A percentile compares a stretch with the other conserved stretches of the same genome.
phyloP scores from a whole-genome alignment of 148 eudicot species.

The Amaranthus palmeri region DNA sequence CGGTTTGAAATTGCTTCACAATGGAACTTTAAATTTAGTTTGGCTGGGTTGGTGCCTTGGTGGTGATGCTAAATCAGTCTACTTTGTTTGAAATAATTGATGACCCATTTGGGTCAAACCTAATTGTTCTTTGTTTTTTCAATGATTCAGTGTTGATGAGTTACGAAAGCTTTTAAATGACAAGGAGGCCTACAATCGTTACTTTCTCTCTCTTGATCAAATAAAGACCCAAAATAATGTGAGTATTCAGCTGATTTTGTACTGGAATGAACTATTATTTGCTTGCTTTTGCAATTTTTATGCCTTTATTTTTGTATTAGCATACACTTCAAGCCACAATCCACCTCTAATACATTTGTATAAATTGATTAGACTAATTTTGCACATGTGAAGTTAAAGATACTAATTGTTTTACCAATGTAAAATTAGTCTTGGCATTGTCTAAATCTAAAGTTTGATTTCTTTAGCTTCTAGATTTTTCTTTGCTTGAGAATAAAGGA shows the following conservation, averaged over 20 bases:
- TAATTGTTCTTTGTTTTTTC: neutral
- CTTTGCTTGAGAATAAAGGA: no score
- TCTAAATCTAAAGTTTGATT: no score
- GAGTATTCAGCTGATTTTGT: conserved; percentile 2
- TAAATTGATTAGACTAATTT: no score
- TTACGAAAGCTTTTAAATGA: conserved; percentile 31
- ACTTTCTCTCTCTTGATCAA: conserved; percentile 39
- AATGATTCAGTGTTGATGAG: conserved; percentile 32
- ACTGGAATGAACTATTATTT: no score
- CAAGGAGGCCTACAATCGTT: conserved; percentile 34
- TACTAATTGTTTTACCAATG: no score
- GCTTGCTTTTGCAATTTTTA: no score
- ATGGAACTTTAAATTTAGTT: neutral
- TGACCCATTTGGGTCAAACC: conserved; percentile 1
- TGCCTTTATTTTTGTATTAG: no score
- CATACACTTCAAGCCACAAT: no score
- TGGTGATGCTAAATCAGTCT: neutral
- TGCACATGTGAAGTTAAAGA: no score
- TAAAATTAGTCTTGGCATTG: no score
- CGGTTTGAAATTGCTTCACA: neutral
- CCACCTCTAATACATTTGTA: no score
- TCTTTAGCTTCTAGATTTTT: no score
- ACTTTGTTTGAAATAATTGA: neutral
- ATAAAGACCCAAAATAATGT: conserved; percentile 41
- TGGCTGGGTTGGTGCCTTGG: neutral